Evolutionary conservation across 164 flowering plant species (phyloP), one percentile per base, ranked within the genome.

Genomic region (Nymphaea colorata): DNA sequence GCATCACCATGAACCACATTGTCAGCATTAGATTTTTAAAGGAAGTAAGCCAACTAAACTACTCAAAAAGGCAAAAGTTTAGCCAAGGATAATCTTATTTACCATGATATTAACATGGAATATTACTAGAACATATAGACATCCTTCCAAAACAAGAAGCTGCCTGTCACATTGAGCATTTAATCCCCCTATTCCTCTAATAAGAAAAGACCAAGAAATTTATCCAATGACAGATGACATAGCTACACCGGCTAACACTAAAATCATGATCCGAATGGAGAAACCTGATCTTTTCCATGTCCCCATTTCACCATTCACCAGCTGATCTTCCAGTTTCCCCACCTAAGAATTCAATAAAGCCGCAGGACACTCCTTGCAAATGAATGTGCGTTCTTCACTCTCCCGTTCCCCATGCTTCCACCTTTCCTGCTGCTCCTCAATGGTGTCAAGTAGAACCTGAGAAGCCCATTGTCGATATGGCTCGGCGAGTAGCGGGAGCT

Each of bases 401-500:
- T 79, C 43, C 73, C 72, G 64, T 91, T 94, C 59, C 79, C 88
- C 4, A 81, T 67, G 42, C 44, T 18, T 8, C 78, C 85, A 43
- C 79, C 75, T 73, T 93, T 85, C 72, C 91, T 73, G 69, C 91
- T 90, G 73, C 91, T 72, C 71, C 88, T 79, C 80, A 81, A 43
- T 4, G 99, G 99, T 0, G 96, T 86, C 87, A 95, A 78, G 75
- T 92, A 88, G 75, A 95, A 87, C 62, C 96, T 75, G 43, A 87
- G 74, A 6, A 85, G 70, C 41, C 96, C 98, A 75, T 82, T 82
- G 59, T 89, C 98, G 67, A 83, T 62, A 64, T 82, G 70, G 61
- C 65, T 79, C 0, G 93, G 83, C 47, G 90, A 82, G 69, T 82
- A 82, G 70, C 84, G 78, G 14, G 78, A 77, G 72, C 87, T 88